A percentile compares a stretch with the other conserved stretches of the same genome.
Evolutionary conservation across 768 basidiomycete genomes (phyloP).

Genomic region (Lentinula aciculospora): DNA sequence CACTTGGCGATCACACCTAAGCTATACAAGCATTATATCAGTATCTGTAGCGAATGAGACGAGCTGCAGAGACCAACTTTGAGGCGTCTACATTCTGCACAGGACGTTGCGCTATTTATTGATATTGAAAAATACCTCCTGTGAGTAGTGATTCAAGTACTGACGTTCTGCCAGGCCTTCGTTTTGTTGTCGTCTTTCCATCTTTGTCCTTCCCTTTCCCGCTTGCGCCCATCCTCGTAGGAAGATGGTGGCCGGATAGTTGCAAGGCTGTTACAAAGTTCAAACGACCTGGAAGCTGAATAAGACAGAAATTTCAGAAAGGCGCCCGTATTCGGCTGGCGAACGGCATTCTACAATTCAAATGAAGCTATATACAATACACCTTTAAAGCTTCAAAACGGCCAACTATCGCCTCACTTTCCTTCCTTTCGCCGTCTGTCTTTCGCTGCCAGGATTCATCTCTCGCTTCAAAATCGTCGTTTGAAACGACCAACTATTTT

Average conservation of each 20-base stretch:
- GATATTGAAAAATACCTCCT: background rate
- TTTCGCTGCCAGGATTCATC: background rate
- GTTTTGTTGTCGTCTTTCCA: background rate
- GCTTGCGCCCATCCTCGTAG: background rate
- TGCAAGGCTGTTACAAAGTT: background rate
- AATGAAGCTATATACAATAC: background rate
- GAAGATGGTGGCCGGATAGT: background rate
- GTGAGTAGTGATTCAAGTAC: background rate
- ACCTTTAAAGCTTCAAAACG: background rate
- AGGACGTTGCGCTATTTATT: background rate
- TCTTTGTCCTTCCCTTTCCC: background rate
- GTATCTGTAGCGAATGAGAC: background rate
- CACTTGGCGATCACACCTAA: constrained; percentile 66
- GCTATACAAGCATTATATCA: constrained; percentile 26
- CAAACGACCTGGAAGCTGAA: background rate
- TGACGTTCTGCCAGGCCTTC: constrained; percentile 1
- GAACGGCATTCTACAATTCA: too few species aligned
- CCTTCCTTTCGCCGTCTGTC: background rate
- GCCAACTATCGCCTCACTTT: background rate
- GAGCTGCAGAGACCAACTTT: background rate
- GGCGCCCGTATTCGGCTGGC: too few species aligned
- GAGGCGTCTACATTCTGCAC: constrained; percentile 1
- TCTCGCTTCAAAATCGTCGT: background rate
- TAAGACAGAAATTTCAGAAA: too few species aligned
- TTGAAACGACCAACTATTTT: background rate